A percentile compares a stretch with the other conserved stretches of the same genome.
These are phyloP conservation scores for Camellia granthamiana DNA, from an alignment of 148 eudicot genomes.

Conservation along the genomic window DNA sequence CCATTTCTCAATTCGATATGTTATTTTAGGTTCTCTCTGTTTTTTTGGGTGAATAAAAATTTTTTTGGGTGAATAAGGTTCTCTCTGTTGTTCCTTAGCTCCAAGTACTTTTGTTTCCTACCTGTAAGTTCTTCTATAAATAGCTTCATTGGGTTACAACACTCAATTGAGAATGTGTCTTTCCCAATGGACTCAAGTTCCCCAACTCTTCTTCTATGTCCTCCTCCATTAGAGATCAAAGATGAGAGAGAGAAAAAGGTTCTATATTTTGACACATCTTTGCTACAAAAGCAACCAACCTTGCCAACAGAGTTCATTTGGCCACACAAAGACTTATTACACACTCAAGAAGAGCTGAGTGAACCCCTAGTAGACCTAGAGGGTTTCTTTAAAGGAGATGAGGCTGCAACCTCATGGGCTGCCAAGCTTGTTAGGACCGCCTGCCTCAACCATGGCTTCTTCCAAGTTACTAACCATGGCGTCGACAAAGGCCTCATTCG, in stretches of 20 bases:
- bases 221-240: neutral
- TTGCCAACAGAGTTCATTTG: conserved; percentile 39
- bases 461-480: conserved; percentile 42
- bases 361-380: conserved; percentile 39
- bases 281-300: conserved; percentile 25
- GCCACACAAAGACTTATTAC: conserved; percentile 14
- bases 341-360: conserved; percentile 18
- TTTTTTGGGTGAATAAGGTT: too few relatives aligned
- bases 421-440: conserved; percentile 29
- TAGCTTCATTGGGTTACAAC: neutral
- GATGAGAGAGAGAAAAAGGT: conserved; percentile 22
- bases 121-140: neutral
- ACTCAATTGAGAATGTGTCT: neutral
- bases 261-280: conserved; percentile 21
- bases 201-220: neutral
- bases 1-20: neutral
- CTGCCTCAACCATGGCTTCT: conserved; percentile 41
- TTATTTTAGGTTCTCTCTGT: neutral
- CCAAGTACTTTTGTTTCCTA: too few relatives aligned
- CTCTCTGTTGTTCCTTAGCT: neutral
- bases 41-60: too few relatives aligned
- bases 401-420: conserved; percentile 21
- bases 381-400: conserved; percentile 33
- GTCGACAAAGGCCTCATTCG: conserved; percentile 25
- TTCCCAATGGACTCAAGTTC: neutral